phyloP scores from a whole-genome alignment of 2,329 filamentous ascomycete species.

The Ophiobolus disseminans region DNA sequence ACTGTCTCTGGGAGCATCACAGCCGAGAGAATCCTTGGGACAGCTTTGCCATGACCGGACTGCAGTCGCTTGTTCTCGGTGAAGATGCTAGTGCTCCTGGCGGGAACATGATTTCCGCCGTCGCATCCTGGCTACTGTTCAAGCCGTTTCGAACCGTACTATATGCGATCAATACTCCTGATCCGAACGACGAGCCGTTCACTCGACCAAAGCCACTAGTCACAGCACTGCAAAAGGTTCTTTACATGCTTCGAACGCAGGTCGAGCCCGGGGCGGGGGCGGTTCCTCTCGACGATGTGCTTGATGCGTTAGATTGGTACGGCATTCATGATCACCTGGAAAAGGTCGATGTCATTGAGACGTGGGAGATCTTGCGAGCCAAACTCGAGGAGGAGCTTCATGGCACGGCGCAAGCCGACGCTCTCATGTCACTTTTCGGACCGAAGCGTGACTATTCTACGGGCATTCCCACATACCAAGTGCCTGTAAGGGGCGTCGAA shows the following conservation, averaged over 20 bases:
- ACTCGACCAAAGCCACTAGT: constrained; percentile 59
- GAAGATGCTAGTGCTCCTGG: constrained; percentile 42
- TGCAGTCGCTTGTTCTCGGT: constrained; percentile 55
- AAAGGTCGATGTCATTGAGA: constrained; percentile 60
- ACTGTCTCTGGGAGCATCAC: constrained; percentile 66
- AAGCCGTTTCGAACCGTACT: constrained; percentile 65
- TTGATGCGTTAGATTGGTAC: constrained; percentile 51
- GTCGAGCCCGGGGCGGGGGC: constrained; percentile 47
- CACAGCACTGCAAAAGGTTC: constrained; percentile 58
- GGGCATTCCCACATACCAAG: constrained; percentile 47
- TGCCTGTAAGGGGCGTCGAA: constrained; percentile 43
- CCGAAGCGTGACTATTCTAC: constrained; percentile 37
- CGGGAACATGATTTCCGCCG: constrained; percentile 58
- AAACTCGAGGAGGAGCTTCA: constrained; percentile 61
- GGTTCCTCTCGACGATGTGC: constrained; percentile 44
- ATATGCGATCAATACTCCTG: constrained; percentile 57
- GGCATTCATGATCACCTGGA: constrained; percentile 46
- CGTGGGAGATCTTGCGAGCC: constrained; percentile 62
- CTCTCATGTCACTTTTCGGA: constrained; percentile 58
- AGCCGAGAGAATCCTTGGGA: constrained; percentile 64
- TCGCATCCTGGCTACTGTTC: constrained; percentile 66
- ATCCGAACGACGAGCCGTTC: constrained; percentile 55
- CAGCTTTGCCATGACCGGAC: constrained; percentile 63
- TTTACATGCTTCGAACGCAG: constrained; percentile 57
- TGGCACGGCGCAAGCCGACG: constrained; percentile 51